These are phyloP conservation scores for Chaetoscypha palmicola DNA, from an alignment of 2,329 filamentous ascomycete genomes.

Conservation along the genomic window DNA sequence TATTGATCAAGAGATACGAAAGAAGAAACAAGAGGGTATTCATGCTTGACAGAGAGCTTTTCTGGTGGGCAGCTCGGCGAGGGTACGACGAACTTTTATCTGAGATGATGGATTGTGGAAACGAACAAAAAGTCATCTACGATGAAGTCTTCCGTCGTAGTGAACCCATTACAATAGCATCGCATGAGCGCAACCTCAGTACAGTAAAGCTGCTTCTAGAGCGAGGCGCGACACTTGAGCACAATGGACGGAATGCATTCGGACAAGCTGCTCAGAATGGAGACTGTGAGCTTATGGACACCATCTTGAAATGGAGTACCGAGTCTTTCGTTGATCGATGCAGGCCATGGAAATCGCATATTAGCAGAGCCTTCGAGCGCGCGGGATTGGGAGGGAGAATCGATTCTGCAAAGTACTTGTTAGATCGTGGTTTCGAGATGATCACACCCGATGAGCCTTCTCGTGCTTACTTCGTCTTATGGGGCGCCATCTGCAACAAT, in stretches of 20 bases:
- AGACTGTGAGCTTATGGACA: not conserved
- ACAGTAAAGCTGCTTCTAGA: slow-evolving; percentile 3
- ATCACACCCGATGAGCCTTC: no score
- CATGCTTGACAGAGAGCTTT: not conserved
- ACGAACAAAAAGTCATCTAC: not conserved
- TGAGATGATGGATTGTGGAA: not conserved
- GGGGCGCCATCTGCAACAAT: not conserved
- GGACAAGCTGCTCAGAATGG: not conserved
- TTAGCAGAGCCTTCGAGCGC: not conserved
- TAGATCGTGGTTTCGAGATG: not conserved
- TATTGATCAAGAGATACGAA: not conserved
- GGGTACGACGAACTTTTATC: not conserved
- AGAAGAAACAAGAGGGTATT: no score
- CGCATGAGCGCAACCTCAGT: slow-evolving; percentile 1
- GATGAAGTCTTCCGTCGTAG: not conserved
- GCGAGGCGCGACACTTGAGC: not conserved
- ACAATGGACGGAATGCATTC: not conserved
- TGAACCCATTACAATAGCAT: not conserved
- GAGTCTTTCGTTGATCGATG: not conserved
- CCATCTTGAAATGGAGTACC: not conserved
- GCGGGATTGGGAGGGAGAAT: not conserved
- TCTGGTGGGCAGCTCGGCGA: not conserved
- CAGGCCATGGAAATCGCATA: no score
- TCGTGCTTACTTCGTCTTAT: not conserved
- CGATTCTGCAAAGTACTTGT: not conserved